phyloP scores from a whole-genome alignment of 441 rosid species.

The Raphanus hybrid region DNA sequence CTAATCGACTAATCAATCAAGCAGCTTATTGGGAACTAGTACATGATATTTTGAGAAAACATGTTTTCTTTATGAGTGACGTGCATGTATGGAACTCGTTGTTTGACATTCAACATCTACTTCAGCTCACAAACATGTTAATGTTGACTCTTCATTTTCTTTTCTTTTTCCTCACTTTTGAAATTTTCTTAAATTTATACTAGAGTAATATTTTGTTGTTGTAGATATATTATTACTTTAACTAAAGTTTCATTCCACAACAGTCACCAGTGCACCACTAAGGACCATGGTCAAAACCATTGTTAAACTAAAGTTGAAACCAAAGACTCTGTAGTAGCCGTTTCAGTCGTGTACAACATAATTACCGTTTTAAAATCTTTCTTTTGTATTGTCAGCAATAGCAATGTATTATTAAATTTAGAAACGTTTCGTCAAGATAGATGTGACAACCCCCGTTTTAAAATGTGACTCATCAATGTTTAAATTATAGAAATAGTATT shows the following conservation, averaged over 20 bases:
- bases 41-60: too few relatives aligned
- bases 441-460: constrained; percentile 11
- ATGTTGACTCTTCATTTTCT: neutral
- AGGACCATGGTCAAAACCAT: neutral
- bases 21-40: too few relatives aligned
- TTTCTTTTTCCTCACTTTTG: neutral
- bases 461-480: constrained; percentile 6
- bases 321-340: neutral
- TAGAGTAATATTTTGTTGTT: neutral
- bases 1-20: too few relatives aligned
- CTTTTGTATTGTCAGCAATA: neutral
- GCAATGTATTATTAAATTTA: neutral
- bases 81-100: neutral
- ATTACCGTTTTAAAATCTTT: neutral
- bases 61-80: too few relatives aligned
- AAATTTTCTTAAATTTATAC: neutral
- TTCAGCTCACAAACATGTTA: neutral
- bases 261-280: neutral
- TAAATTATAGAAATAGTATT: neutral
- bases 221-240: neutral
- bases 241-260: neutral
- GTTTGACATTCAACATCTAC: constrained; percentile 17
- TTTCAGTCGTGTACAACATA: constrained; percentile 7
- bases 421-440: constrained; percentile 17
- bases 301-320: constrained; percentile 1